Base-by-base conservation (phyloP, 495 filamentous ascomycete genomes). In the Pyrenopolyporus hunteri region DNA sequence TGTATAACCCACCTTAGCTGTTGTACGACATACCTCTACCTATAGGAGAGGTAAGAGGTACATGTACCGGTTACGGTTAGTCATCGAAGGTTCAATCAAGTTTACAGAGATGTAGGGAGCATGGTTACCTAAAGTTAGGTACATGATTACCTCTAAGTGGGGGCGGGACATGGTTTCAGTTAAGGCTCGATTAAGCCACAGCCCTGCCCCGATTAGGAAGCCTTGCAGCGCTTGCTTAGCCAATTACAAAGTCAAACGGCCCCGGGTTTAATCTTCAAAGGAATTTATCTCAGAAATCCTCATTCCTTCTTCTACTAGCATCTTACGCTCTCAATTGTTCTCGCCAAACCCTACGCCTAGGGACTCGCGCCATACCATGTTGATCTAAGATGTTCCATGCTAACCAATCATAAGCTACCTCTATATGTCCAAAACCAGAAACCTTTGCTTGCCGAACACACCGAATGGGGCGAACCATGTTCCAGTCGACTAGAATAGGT, bases 171-270 rank as follows among this genome's bases (percentile, higher is more conserved):
- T 19, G 43, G 52, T 63, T 63, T 58, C 60, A 57, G 47, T 39
- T 19, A 33, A n/a, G 36, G 11, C 20, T 46, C 45, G 13, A 35
- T 59, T 59, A 40, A 59, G 56, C 56, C 56, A 65, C 49, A 64
- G 23, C 20, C 44, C 19, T 36, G 11, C 43, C 50, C 47, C 11
- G 14, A 61, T 57, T 48, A 28, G 45, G 57, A 59, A 59, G 23
- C 19, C 28, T 36, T 32, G n/a, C n/a, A 46, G 57, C 63, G 63
- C 63, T 57, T 66, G 36, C 9, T 22, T 49, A 32, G 26, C 63
- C 63, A 66, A 66, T 66, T 36, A 66, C 39, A 66, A 60, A 17
- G 26, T 61, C 61, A 66, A 60, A 55, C 26, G 17, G 17, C 25
- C 57, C 62, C 40, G 22, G 29, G 46, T 16, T 13, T 19, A 59